A percentile compares a stretch with the other conserved stretches of the same genome.
Conservation (phyloP, 148 eudicot species). For the Fagopyrum homotropicum region DNA sequence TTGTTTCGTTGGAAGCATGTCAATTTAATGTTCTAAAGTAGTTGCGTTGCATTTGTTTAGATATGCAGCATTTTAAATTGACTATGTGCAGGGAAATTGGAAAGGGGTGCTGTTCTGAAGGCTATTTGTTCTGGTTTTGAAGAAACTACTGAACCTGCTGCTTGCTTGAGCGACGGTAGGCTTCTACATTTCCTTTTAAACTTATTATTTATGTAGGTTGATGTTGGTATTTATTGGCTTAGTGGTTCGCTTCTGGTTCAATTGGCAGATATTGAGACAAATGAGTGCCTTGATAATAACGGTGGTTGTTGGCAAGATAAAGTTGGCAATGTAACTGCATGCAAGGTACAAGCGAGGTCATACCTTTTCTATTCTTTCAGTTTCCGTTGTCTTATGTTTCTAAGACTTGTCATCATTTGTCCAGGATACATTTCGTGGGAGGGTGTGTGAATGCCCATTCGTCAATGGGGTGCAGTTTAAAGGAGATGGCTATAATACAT, state of each 20-base stretch:
- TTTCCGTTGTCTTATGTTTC: not conserved
- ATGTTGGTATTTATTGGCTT: slow-evolving; percentile 4
- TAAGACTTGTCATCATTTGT: not conserved
- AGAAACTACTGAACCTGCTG: slow-evolving; percentile 96
- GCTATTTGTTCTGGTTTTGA: slow-evolving; percentile 98
- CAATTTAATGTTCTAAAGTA: not conserved
- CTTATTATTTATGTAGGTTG: not conserved
- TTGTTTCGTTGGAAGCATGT: not conserved
- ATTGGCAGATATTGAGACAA: slow-evolving; percentile 76
- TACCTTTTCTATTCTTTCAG: not conserved
- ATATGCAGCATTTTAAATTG: slow-evolving; percentile 14
- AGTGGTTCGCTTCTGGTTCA: slow-evolving; percentile 5
- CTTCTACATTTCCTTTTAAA: not conserved
- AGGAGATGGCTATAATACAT: slow-evolving; percentile 88
- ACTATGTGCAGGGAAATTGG: slow-evolving; percentile 73
- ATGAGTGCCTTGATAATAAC: slow-evolving; percentile 85
- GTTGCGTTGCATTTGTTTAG: not conserved
- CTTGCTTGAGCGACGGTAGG: slow-evolving; percentile 82
- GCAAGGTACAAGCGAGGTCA: slow-evolving; percentile 48
- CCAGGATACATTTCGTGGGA: slow-evolving; percentile 95
- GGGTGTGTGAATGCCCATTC: slow-evolving; percentile 95
- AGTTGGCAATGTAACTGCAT: slow-evolving; percentile 72
- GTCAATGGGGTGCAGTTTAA: slow-evolving; percentile 86
- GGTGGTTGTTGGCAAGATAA: slow-evolving; percentile 99
- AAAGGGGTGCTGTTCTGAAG: slow-evolving; percentile 88